Percentiles rank a stretch among this genome's conserved stretches.
Evolutionary conservation across 2,329 filamentous ascomycete species (phyloP).

Genomic region (Escovopsis sp.): DNA sequence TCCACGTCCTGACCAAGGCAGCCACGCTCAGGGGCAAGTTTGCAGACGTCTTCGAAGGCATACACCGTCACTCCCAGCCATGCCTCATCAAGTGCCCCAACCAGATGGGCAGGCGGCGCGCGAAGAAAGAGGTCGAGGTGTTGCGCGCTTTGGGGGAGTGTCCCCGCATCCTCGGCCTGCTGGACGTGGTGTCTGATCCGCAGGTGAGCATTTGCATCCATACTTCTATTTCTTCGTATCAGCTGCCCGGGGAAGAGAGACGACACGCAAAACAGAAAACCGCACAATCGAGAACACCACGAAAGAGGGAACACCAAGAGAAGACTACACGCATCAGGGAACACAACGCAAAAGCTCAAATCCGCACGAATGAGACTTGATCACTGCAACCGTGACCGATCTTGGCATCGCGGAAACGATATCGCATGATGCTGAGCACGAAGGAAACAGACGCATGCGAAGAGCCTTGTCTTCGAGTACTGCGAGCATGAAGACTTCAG

Average conservation of each 20-base stretch:
- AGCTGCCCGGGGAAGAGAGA: too few species aligned
- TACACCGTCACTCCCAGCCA: constrained; percentile 99
- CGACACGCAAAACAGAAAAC: too few species aligned
- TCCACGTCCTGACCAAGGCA: constrained; percentile 20
- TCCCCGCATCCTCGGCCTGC: constrained; percentile 85
- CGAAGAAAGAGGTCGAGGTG: constrained; percentile 99
- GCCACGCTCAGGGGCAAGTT: constrained; percentile 63
- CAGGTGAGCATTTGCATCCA: constrained; percentile 53
- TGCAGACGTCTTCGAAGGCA: constrained; percentile 97
- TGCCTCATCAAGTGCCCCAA: constrained; percentile 99
- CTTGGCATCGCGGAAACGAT: too few species aligned
- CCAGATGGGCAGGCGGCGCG: constrained; percentile 99
- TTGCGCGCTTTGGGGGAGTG: constrained; percentile 93
- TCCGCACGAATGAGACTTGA: too few species aligned
- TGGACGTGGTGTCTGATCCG: constrained; percentile 90
- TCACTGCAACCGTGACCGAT: too few species aligned
- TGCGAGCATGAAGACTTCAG: constrained; percentile 99
- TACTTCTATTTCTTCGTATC: too few species aligned
- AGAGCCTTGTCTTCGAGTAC: constrained; percentile 92
- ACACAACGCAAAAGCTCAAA: too few species aligned
- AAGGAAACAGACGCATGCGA: constrained; percentile 72
- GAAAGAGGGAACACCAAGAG: too few species aligned
- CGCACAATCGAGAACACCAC: too few species aligned
- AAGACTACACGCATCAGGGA: too few species aligned
- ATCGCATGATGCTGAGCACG: too few species aligned